Base-by-base conservation (phyloP, 495 filamentous ascomycete species). In the Stereocaulon alpinum region DNA sequence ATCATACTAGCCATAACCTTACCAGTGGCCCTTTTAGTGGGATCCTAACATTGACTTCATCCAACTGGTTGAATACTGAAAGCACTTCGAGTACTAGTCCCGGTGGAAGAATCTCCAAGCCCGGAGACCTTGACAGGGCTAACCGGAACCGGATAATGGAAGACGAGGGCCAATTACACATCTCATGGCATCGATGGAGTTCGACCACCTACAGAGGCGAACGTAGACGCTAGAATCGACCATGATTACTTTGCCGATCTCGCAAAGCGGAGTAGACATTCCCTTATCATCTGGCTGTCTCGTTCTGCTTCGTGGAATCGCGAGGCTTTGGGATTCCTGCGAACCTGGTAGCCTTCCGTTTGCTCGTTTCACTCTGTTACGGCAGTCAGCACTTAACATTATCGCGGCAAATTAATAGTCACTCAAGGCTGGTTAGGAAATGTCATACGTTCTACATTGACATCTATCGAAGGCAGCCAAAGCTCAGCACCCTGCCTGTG, bases 1-100 rank as follows among this genome's bases (percentile, higher is more conserved):
- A 50, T 47, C 17, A 32, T 40, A 40, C 56, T 58, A 58, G 56
- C 56, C 55, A 29, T 48, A 47, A 40, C 40, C 10, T 5, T 18
- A 40, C 15, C 17, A 34, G 17, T 58, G 43, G 32, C 34, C 40
- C 44, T 41, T 50, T 32, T 40, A 48, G 40, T 40, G 22, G 18
- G 45, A 40, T 49, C 43, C n/a, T 30, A 3, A 40, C 56, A 32
- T 40, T 45, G 14, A 34, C 40, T 47, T 10, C 56, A 40, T 15
- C 6, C 27, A 50, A 14, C 7, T 37, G 44, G 22, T 30, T 29
- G 20, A 58, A 50, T 40, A 20, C 56, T 32, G 40, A 40, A 22
- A 40, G 34, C 27, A 45, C 34, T 50, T 48, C 15, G 22, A 58
- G 34, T 27, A 10, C 47, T 50, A 58, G 56, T 48, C 22, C 47